Evolutionary conservation across 2,329 filamentous ascomycete species (phyloP).

Genomic region (Davidsoniella eucalypti): DNA sequence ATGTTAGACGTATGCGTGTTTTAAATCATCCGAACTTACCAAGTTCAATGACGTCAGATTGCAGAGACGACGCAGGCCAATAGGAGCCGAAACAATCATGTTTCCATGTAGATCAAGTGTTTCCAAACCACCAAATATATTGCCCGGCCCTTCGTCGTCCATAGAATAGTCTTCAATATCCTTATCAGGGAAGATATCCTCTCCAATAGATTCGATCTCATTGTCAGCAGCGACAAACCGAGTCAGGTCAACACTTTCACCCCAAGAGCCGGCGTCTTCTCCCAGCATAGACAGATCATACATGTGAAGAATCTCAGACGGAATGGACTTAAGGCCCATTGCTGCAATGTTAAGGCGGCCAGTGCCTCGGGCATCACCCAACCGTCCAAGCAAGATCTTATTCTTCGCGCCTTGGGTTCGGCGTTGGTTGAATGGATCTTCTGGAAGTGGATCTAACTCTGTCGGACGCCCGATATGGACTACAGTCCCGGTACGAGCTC

Average conservation of each 20-base stretch:
- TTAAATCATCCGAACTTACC: slow-evolving; percentile 28
- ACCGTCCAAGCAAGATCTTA: slow-evolving; percentile 55
- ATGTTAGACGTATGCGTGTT: slow-evolving; percentile 8
- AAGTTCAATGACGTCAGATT: slow-evolving; percentile 70
- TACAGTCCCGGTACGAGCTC: slow-evolving; percentile 11
- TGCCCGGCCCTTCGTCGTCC: slow-evolving; percentile 49
- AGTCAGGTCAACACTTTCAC: slow-evolving; percentile 75
- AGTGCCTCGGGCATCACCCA: slow-evolving; percentile 55
- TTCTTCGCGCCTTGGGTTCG: slow-evolving; percentile 39
- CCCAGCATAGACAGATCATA: slow-evolving; percentile 62
- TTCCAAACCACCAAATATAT: slow-evolving; percentile 70
- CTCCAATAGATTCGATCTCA: slow-evolving; percentile 58
- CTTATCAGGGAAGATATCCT: slow-evolving; percentile 63
- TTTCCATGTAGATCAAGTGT: slow-evolving; percentile 79
- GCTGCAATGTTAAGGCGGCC: slow-evolving; percentile 81
- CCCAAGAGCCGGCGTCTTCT: slow-evolving; percentile 55
- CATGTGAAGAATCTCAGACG: slow-evolving; percentile 73
- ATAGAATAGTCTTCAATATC: slow-evolving; percentile 31
- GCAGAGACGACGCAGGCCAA: slow-evolving; percentile 57
- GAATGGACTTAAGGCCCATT: slow-evolving; percentile 63
- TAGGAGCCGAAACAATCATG: slow-evolving; percentile 50
- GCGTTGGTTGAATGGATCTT: slow-evolving; percentile 56
- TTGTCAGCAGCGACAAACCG: slow-evolving; percentile 82
- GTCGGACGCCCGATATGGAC: slow-evolving; percentile 4
- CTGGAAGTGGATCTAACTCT: slow-evolving; percentile 1